Evolutionary conservation across 805 yeast genomes (phyloP).

Genomic region (Pichia californica): DNA sequence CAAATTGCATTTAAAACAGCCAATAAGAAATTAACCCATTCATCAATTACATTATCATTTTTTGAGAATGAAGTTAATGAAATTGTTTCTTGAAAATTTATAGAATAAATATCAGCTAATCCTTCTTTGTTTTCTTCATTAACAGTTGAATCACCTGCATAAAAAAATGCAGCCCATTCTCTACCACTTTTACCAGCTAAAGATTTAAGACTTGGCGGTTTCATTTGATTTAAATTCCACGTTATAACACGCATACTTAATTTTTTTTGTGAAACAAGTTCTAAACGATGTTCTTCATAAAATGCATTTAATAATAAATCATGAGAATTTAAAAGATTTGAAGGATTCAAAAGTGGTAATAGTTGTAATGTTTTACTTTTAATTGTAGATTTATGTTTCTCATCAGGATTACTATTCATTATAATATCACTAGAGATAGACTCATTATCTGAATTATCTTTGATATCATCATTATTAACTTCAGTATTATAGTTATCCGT

Average conservation of each 20-base stretch:
- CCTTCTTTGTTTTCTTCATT: conserved; percentile 2
- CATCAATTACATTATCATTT: conserved; percentile 27
- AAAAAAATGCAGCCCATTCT: conserved; percentile 11
- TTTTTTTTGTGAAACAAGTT: background rate
- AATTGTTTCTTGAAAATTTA: conserved; percentile 46
- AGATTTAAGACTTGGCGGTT: conserved; percentile 9
- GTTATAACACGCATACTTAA: conserved; percentile 27
- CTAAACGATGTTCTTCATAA: conserved; percentile 11
- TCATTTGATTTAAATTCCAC: conserved; percentile 34
- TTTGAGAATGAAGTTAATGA: conserved; percentile 40
- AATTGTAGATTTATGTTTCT: background rate
- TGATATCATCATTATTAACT: background rate
- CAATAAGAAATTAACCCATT: conserved; percentile 29
- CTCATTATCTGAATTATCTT: background rate
- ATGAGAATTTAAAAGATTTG: conserved; percentile 21
- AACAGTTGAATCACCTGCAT: conserved; percentile 8
- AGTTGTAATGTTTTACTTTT: conserved; percentile 14
- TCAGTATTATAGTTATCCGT: too few relatives aligned
- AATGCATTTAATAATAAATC: conserved; percentile 9
- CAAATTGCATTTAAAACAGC: conserved; percentile 17
- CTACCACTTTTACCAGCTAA: conserved; percentile 8
- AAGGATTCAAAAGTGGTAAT: conserved; percentile 21
- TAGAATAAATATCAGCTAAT: conserved; percentile 32
- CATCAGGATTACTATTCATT: background rate
- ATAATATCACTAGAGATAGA: background rate